Evolutionary conservation across 1,284 basidiomycete genomes (phyloP).

Genomic region (Butyriboletus pseudospeciosus): DNA sequence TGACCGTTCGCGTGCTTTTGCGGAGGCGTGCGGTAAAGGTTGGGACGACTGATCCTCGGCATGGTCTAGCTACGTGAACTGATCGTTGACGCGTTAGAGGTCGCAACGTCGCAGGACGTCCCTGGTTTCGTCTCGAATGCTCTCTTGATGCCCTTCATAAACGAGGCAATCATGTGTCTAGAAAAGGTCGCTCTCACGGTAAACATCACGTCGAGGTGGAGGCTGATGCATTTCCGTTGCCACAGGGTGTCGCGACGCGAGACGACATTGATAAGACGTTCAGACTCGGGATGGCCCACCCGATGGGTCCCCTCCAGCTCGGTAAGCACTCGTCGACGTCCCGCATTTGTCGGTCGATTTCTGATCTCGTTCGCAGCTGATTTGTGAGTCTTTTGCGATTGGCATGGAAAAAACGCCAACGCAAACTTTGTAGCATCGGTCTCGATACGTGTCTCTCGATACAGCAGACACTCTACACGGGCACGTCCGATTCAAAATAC

Average conservation of each 20-base stretch:
- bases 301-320: slow-evolving; percentile 88
- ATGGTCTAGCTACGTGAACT: background rate
- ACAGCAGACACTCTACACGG: slow-evolving; percentile 82
- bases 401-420: slow-evolving; percentile 1
- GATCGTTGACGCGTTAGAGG: slow-evolving; percentile 49
- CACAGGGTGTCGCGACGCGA: slow-evolving; percentile 78
- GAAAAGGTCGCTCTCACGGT: slow-evolving; percentile 57
- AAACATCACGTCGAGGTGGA: background rate
- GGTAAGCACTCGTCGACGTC: slow-evolving; percentile 38
- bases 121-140: slow-evolving; percentile 90
- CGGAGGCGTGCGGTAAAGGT: slow-evolving; percentile 88
- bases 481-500: slow-evolving; percentile 95
- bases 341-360: background rate
- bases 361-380: slow-evolving; percentile 50
- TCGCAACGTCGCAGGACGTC: slow-evolving; percentile 82
- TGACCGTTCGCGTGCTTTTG: slow-evolving; percentile 76
- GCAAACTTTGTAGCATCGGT: slow-evolving; percentile 65
- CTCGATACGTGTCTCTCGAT: slow-evolving; percentile 89
- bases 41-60: slow-evolving; percentile 1
- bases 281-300: slow-evolving; percentile 91
- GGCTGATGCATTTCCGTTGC: background rate
- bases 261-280: slow-evolving; percentile 96
- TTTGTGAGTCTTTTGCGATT: slow-evolving; percentile 51
- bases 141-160: slow-evolving; percentile 88
- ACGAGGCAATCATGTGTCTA: slow-evolving; percentile 89